Percentiles rank a stretch among this genome's conserved stretches.
Evolutionary conservation across 2,329 filamentous ascomycete species (phyloP).

Genomic region (Stromatinia cepivora): DNA sequence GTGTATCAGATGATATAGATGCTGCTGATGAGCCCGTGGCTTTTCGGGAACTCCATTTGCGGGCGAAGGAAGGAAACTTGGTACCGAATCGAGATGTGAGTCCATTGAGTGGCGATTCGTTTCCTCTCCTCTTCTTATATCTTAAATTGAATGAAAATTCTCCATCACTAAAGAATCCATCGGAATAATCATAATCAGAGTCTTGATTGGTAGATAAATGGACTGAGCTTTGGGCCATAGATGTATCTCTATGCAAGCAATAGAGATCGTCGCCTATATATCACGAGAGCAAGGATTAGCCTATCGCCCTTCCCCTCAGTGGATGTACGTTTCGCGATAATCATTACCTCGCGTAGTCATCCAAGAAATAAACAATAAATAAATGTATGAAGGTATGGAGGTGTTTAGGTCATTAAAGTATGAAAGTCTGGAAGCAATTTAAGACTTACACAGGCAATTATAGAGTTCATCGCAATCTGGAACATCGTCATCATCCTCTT

Average conservation of each 20-base stretch:
- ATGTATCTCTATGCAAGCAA: conserved; percentile 56
- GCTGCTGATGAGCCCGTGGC: conserved; percentile 36
- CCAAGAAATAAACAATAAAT: conserved; percentile 10
- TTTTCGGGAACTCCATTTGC: conserved; percentile 55
- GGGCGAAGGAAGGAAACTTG: conserved; percentile 54
- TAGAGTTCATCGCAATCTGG: conserved; percentile 51
- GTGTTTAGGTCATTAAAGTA: no score
- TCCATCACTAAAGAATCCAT: conserved; percentile 64
- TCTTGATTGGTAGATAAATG: conserved; percentile 48
- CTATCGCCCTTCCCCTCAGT: conserved; percentile 6
- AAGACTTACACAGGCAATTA: conserved; percentile 72
- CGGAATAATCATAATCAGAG: conserved; percentile 61
- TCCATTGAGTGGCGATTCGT: conserved; percentile 60
- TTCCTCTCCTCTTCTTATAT: conserved; percentile 58
- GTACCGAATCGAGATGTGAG: conserved; percentile 66
- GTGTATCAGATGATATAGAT: conserved; percentile 32
- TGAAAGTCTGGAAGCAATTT: conserved; percentile 2
- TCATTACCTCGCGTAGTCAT: conserved; percentile 20
- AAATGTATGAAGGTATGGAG: conserved; percentile 25
- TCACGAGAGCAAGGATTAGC: conserved; percentile 29
- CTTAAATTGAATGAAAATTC: conserved; percentile 53
- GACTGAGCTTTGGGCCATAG: conserved; percentile 39
- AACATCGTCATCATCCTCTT: conserved; percentile 40
- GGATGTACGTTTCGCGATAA: conserved; percentile 14
- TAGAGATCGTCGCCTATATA: conserved; percentile 60